Evolutionary conservation across 768 basidiomycete genomes (phyloP), one percentile per base, ranked within the genome.

Genomic region (Lactarius akahatsu): DNA sequence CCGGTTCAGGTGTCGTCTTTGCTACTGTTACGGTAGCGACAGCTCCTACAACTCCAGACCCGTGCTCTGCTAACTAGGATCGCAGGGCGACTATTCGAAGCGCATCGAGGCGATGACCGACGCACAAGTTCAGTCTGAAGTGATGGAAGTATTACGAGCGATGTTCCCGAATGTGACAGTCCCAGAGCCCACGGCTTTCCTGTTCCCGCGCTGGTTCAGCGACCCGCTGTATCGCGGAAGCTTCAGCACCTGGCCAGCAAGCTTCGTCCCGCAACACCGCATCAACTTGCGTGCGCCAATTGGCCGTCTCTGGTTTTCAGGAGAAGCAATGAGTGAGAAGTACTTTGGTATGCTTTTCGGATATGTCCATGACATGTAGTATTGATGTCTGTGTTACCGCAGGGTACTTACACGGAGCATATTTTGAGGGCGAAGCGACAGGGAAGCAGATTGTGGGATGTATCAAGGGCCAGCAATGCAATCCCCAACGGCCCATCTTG

Each of bases 191-290:
- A 67, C 76, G 3, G 83, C 79, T n/a, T 83, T 89, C 71, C 77
- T 77, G 71, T 80, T 85, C 68, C 78, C 80, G 2, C 75, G 79
- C 2, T 89, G 87, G 88, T 70, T 77, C 58, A 72, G 73, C 5
- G 78, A 87, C 71, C 79, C 81, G 4, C 73, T 83, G 40, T 83
- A 77, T 72, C 80, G 84, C 16, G 85, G 85, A 8, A 85, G 85
- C 8, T 89, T 85, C 70, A 84, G 83, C 23, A 89, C 87, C 68
- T 88, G 86, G 86, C 85, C 86, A 0, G 75, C 87, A 2, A 79
- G 82, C 2, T 87, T 85, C 68, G 75, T 81, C 20, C 16, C 62
- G 52, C 50, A 84, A 30, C 30, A 30, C 4, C 30, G 30, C 30
- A 30, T 30, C 30, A 30, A 88, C 70, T 70, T 87, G 59, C 79